A percentile compares a stretch with the other conserved stretches of the same genome.
These are phyloP conservation scores for Casaregolazyma lundiana DNA, from an alignment of 1,139 yeast genomes.

Conservation along the genomic window DNA sequence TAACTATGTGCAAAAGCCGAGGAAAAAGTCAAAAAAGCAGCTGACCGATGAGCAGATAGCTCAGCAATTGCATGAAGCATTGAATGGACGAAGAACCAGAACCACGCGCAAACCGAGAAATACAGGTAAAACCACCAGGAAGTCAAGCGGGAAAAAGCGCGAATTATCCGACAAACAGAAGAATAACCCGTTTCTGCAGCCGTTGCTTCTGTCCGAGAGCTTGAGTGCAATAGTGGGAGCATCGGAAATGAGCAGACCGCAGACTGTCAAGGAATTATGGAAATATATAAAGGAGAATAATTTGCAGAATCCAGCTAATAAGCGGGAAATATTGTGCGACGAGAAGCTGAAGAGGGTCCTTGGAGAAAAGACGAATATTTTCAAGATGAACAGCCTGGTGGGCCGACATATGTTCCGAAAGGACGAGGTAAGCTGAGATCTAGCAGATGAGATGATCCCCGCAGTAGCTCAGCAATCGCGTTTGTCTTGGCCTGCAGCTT, in stretches of 20 bases:
- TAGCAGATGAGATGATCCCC: too few relatives aligned
- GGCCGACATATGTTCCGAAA: constrained; percentile 45
- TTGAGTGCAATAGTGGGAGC: constrained; percentile 45
- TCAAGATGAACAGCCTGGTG: constrained; percentile 61
- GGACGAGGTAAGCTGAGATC: constrained; percentile 7
- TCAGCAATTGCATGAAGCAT: constrained; percentile 42
- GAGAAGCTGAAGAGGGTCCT: constrained; percentile 55
- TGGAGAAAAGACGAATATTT: constrained; percentile 42
- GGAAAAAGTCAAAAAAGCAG: constrained; percentile 24
- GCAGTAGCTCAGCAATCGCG: too few relatives aligned
- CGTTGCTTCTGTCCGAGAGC: constrained; percentile 45
- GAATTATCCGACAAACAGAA: constrained; percentile 12
- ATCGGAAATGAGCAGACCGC: constrained; percentile 57
- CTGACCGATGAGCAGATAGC: constrained; percentile 41
- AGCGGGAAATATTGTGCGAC: constrained; percentile 65
- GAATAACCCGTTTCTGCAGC: constrained; percentile 26
- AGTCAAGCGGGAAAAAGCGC: constrained; percentile 10
- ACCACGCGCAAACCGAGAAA: constrained; percentile 11
- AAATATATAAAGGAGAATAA: constrained; percentile 59
- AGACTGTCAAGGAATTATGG: constrained; percentile 72
- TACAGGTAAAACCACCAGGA: constrained; percentile 8
- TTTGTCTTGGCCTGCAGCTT: too few relatives aligned
- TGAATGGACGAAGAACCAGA: constrained; percentile 22
- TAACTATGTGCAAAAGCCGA: constrained; percentile 24
- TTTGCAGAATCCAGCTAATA: constrained; percentile 66